Evolutionary conservation across 257 asterid species (phyloP), one percentile per base, ranked within the genome.

Genomic region (Solanum dulcamara): DNA sequence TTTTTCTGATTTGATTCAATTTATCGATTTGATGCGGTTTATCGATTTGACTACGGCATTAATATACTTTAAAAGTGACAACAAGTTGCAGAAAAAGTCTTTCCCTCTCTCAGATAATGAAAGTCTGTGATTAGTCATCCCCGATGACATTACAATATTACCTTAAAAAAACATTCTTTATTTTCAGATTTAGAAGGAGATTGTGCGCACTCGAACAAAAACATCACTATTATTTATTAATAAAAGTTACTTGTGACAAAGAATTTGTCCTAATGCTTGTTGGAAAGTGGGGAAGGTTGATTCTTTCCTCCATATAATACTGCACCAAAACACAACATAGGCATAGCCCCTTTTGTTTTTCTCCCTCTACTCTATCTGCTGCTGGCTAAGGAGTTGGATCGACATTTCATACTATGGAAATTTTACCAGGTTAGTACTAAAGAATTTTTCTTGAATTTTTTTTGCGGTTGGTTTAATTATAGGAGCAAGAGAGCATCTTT

Each of bases 401-500:
- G 32, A 53, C 44, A 13, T 38, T 53, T 55, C 37, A 12, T 33
- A 38, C 64, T 42, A 89, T 89, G 91, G 90, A 86, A 77, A 68
- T 40, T 35, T 74, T 86, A 44, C 82, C 82, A 89, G 90, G 89
- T 89, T 22, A 75, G 84, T 18, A 37, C 46, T 64, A 74, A 71
- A 77, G 2, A 42, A 46, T 77, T 51, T 77, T 42, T 44, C n/a
- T 7, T 75, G 57, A 44, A 15, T n/a, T 55, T 59, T 60, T 10
- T 81, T 35, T 22, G 35, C 1, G 32, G 33, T 81, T n/a, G 33
- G 7, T 33, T 59, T 80, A 0, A 1, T 50, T 11, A 81, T 20
- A 20, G 89, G 87, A 83, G 89, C 55, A 67, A 84, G 72, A 44
- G 90, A 90, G 75, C 90, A 42, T 85, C 84, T 92, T 84, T 86